phyloP scores from a whole-genome alignment of 345 rosid genomes.

The Cochlearia excelsa region DNA sequence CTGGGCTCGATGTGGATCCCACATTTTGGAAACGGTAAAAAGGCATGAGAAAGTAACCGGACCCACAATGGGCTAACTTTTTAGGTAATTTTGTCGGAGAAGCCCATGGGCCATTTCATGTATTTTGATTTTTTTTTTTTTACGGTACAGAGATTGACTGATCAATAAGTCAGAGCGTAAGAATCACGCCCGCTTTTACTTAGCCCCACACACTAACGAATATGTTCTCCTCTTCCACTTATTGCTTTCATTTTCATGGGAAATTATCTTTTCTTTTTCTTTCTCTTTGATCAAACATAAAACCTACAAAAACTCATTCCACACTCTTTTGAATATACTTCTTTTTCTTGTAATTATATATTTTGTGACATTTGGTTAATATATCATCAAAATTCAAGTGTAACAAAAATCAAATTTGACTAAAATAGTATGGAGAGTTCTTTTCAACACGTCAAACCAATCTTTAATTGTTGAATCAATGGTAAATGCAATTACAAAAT shows the following conservation, averaged over 20 bases:
- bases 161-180: conserved; percentile 48
- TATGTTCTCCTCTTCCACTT: conserved; percentile 48
- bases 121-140: not conserved
- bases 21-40: conserved; percentile 28
- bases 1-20: conserved; percentile 33
- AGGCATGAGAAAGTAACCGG: conserved; percentile 18
- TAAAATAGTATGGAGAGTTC: too few species aligned
- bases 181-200: conserved; percentile 51
- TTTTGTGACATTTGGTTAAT: conserved; percentile 1
- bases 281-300: not conserved
- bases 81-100: conserved; percentile 49
- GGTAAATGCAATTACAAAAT: too few species aligned
- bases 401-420: too few species aligned
- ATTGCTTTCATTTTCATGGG: conserved; percentile 32
- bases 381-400: not conserved
- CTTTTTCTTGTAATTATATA: not conserved
- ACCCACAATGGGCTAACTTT: conserved; percentile 29
- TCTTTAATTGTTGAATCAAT: too few species aligned
- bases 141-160: conserved; percentile 36
- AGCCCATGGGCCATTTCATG: conserved; percentile 36
- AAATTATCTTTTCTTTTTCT: not conserved
- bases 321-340: conserved; percentile 31
- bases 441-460: too few species aligned
- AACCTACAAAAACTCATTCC: conserved; percentile 22
- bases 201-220: conserved; percentile 39